These are phyloP conservation scores for Neurospora intermedia DNA, from an alignment of 495 filamentous ascomycete species.

Conservation along the genomic window DNA sequence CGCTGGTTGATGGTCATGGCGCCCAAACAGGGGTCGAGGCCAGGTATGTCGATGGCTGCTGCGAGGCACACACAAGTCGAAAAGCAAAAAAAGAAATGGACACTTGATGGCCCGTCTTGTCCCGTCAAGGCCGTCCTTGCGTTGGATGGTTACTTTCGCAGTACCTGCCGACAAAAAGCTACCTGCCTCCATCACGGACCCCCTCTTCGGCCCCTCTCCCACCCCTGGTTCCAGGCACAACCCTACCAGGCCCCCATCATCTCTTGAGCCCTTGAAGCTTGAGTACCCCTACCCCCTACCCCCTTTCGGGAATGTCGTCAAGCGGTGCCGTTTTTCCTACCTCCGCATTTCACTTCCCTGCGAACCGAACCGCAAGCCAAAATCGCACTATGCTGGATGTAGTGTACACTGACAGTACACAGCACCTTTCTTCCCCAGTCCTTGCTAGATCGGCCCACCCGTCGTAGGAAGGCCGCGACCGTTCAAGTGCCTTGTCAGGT, in stretches of 20 bases:
- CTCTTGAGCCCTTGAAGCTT: background rate
- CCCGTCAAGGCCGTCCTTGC: background rate
- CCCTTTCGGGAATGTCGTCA: constrained; percentile 25
- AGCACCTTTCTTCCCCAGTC: background rate
- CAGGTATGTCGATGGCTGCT: background rate
- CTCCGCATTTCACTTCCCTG: constrained; percentile 21
- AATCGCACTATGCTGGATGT: background rate
- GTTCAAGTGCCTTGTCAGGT: background rate
- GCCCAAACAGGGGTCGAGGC: background rate
- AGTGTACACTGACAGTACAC: background rate
- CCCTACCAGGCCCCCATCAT: background rate
- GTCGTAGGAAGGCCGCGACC: background rate
- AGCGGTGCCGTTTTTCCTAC: constrained; percentile 19
- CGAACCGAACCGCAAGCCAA: constrained; percentile 9
- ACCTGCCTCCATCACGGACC: background rate
- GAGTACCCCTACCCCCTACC: background rate
- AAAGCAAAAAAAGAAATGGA: background rate
- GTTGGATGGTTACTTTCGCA: background rate
- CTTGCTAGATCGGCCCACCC: constrained; percentile 13
- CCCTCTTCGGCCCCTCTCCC: background rate
- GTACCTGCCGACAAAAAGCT: background rate
- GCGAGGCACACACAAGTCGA: background rate
- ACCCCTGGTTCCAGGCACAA: constrained; percentile 4
- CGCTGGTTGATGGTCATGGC: background rate
- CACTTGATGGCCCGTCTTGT: background rate